Evolutionary conservation across 306 rosid genomes (phyloP).

Genomic region (Corylus americana): DNA sequence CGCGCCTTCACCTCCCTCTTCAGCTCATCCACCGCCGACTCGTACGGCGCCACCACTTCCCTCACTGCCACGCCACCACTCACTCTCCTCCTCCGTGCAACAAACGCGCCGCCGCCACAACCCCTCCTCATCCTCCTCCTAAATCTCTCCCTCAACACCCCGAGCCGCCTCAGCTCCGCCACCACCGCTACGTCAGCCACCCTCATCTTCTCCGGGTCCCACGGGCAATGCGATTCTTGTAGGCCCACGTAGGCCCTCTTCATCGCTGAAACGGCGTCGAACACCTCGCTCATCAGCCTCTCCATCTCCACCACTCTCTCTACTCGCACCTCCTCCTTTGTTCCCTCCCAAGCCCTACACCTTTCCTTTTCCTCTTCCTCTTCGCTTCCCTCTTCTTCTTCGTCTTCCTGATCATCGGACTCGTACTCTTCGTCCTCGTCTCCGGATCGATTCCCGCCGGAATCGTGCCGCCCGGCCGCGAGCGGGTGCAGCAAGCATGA

Average conservation of each 20-base stretch:
- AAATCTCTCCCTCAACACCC: slow-evolving; percentile 72
- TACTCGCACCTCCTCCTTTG: slow-evolving; percentile 30
- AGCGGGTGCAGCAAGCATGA: slow-evolving; percentile 94
- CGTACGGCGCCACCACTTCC: slow-evolving; percentile 95
- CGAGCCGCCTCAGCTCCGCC: slow-evolving; percentile 75
- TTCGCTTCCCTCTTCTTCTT: slow-evolving; percentile 14
- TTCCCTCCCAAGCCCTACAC: slow-evolving; percentile 31
- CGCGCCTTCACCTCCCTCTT: slow-evolving; percentile 77
- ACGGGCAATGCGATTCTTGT: slow-evolving; percentile 89
- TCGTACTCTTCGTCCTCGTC: slow-evolving; percentile 36
- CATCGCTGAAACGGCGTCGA: slow-evolving; percentile 77
- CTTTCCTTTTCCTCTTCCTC: slow-evolving; percentile 25
- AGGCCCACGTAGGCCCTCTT: slow-evolving; percentile 73
- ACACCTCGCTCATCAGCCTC: slow-evolving; percentile 66
- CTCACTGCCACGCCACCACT: slow-evolving; percentile 45
- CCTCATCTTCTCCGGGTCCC: slow-evolving; percentile 88
- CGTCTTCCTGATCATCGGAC: slow-evolving; percentile 44
- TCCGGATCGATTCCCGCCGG: slow-evolving; percentile 22
- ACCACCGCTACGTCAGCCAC: slow-evolving; percentile 80
- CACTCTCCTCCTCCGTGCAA: slow-evolving; percentile 24
- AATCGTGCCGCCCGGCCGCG: slow-evolving; percentile 36
- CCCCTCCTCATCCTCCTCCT: slow-evolving; percentile 39
- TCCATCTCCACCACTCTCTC: slow-evolving; percentile 64
- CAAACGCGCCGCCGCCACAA: slow-evolving; percentile 24
- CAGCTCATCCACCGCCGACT: slow-evolving; percentile 86